Conservation (phyloP, 371 early-diverging fungal species). For the Conidiobolus incongruus region DNA sequence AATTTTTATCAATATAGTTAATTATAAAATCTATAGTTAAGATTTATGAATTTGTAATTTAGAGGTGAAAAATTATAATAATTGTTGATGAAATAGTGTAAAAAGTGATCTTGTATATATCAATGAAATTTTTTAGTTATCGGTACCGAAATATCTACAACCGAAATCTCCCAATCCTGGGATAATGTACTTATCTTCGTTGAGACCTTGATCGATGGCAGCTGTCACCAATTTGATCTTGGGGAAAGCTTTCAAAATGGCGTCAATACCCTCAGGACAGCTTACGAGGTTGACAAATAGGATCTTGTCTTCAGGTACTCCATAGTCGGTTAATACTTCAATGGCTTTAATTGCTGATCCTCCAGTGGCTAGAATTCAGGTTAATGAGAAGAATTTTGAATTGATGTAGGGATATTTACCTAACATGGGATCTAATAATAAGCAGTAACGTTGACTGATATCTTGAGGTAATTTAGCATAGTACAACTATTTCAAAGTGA, state of each 20-base stretch:
- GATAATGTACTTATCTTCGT: conserved; percentile 64
- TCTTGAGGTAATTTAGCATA: conserved; percentile 82
- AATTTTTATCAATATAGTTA: no score
- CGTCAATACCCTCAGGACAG: conserved; percentile 59
- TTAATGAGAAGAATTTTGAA: background rate
- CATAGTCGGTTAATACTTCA: conserved; percentile 59
- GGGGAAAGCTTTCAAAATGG: conserved; percentile 47
- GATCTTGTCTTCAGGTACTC: conserved; percentile 67
- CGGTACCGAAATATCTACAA: conserved; percentile 33
- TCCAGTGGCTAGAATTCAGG: conserved; percentile 51
- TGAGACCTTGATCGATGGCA: conserved; percentile 60
- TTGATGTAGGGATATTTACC: conserved; percentile 16
- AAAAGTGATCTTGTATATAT: no score
- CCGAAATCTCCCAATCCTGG: conserved; percentile 92
- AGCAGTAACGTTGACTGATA: conserved; percentile 54
- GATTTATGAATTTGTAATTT: no score
- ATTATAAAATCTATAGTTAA: no score
- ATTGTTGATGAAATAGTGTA: no score
- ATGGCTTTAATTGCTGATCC: conserved; percentile 82
- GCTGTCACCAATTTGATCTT: conserved; percentile 66
- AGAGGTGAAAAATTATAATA: no score
- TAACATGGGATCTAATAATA: conserved; percentile 85
- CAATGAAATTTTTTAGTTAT: no score
- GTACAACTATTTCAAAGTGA: conserved; percentile 26
- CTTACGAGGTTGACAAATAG: conserved; percentile 64